Percentiles rank a stretch among this genome's conserved stretches.
Evolutionary conservation across 495 filamentous ascomycete genomes (phyloP).

Genomic region (Aspergillus haitiensis): DNA sequence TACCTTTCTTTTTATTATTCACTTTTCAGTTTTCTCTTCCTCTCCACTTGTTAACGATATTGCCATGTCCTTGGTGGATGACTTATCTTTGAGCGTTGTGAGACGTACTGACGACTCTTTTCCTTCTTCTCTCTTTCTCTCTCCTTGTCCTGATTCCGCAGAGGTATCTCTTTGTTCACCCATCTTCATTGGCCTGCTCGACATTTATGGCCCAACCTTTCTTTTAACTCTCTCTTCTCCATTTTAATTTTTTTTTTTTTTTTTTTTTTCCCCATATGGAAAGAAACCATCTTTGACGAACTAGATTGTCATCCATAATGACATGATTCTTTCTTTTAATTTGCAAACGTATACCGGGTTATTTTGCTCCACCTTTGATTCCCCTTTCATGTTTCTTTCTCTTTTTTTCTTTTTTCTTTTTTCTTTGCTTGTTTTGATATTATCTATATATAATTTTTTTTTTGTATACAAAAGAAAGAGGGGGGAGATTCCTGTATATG

Average conservation of each 20-base stretch:
- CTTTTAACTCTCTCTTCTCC: background rate
- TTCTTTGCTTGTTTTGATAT: conserved; percentile 15
- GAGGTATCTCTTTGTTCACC: background rate
- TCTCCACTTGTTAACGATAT: conserved; percentile 19
- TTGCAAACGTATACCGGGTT: background rate
- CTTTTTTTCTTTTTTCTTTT: background rate
- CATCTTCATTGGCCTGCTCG: background rate
- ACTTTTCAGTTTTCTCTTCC: conserved; percentile 1
- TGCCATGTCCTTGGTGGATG: conserved; percentile 26
- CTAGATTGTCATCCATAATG: background rate
- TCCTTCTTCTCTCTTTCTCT: conserved; percentile 24
- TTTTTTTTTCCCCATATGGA: background rate
- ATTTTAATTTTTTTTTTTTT: background rate
- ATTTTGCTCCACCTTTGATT: conserved; percentile 11
- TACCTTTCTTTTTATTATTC: conserved; percentile 12
- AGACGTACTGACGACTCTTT: conserved; percentile 37
- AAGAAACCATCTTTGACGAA: background rate
- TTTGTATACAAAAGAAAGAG: background rate
- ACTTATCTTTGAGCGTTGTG: conserved; percentile 39
- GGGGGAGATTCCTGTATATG: background rate
- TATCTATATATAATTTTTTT: background rate
- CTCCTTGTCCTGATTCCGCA: background rate
- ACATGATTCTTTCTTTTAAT: conserved; percentile 23
- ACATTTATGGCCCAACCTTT: background rate
- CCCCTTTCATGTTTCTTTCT: background rate